A percentile compares a stretch with the other conserved stretches of the same genome.
These are phyloP conservation scores for Mortierella alpina DNA, from an alignment of 192 early-diverging fungal species.

Conservation along the genomic window DNA sequence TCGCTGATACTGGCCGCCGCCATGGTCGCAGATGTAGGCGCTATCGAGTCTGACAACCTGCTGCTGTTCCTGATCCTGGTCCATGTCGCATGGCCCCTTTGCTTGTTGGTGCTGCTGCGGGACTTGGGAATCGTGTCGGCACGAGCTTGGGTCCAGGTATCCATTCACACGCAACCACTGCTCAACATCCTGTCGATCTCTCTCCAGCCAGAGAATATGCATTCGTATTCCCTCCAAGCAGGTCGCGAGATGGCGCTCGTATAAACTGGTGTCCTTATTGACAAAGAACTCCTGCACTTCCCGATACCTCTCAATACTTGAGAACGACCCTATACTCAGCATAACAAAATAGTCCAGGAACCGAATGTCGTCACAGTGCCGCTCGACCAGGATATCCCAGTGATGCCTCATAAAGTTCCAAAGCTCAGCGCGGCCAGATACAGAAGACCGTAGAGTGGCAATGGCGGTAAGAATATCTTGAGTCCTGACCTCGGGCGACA, in stretches of 20 bases:
- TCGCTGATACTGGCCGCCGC: background rate
- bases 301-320: constrained; percentile 58
- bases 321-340: constrained; percentile 60
- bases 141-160: constrained; percentile 4
- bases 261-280: constrained; percentile 59
- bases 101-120: background rate
- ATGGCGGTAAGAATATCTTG: constrained; percentile 65
- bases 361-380: constrained; percentile 69
- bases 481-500: constrained; percentile 66
- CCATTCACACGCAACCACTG: constrained; percentile 32
- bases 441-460: constrained; percentile 60
- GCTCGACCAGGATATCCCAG: constrained; percentile 64
- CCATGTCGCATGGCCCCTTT: no score
- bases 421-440: constrained; percentile 61
- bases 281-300: constrained; percentile 67
- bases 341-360: constrained; percentile 68
- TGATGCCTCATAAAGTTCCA: constrained; percentile 76
- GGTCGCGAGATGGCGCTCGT: constrained; percentile 65
- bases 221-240: constrained; percentile 71
- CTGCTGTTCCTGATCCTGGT: no score
- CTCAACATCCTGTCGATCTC: constrained; percentile 43
- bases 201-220: constrained; percentile 52
- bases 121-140: background rate
- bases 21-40: no score
- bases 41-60: no score